Evolutionary conservation across 768 basidiomycete species (phyloP), one percentile per base, ranked within the genome.

Genomic region (Arthromyces matolae): DNA sequence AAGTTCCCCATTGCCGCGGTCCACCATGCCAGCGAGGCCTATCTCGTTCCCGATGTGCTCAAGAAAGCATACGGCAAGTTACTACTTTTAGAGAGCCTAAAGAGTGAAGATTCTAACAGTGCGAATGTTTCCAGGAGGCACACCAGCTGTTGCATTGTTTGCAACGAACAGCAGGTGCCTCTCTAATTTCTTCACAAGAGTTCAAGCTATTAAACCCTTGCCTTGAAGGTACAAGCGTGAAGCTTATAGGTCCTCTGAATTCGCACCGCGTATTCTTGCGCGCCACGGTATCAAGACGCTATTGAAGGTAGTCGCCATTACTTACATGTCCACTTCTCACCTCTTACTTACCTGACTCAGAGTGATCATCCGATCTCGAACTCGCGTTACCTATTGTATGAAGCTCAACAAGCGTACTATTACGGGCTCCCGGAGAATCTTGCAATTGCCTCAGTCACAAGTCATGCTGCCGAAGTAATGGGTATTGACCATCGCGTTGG

Each of bases 401-500:
- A 94, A 63, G 90, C 91, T 4, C 88, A 90, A 57, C 87, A 89
- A 64, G 88, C 86, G 0, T 80, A 86, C 59, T 86, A 83, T 61
- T 90, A 86, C 56, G 89, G 90, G 9, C 73, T 94, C 5, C 80
- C 85, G 25, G 72, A 72, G 6, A 80, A 83, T 42, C 67, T 81
- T 8, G 86, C 92, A 0, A 71, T 95, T 28, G 73, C 83, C 3
- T 80, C 89, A 20, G 83, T 94, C 8, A 94, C 82, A 0, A 79
- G 79, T 22, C 80, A 75, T 33, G 76, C 92, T 24, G 92, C 93
- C 0, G 71, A 78, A 27, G 71, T 80, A 4, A 77, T 88, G 42
- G 93, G 93, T 18, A 73, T 93, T 62, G 80, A 76, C 5, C 86
- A 94, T 62, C 80, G 93, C 22, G 72, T 96, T 52, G 93, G 93